Evolutionary conservation across 371 early-diverging fungal genomes (phyloP), one percentile per base, ranked within the genome.

Genomic region (Entomophthora muscae): DNA sequence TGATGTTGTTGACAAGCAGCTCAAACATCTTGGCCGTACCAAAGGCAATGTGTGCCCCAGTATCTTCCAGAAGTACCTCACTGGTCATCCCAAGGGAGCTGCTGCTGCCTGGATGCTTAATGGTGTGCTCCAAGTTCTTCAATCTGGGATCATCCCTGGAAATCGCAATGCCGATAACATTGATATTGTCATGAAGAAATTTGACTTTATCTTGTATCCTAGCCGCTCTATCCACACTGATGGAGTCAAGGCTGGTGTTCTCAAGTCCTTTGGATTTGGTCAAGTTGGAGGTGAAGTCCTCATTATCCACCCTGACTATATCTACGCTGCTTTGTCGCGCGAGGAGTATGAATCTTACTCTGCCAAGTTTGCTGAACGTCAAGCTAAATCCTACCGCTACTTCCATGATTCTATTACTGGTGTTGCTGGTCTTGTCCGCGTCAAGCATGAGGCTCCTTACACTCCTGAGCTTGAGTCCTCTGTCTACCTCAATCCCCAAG

Each of bases 81-180:
- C 95, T 61, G 94, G 95, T 64, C n/a, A 93, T 70, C 92, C 96
- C 52, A 95, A 95, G 86, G 95, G 92, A 64, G 89, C 94, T 65
- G 89, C 94, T 56, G 93, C 95, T 59, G 88, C 91, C n/a, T 94
- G 92, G 92, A 95, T 95, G 95, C 82, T 93, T 68, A 94, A 94
- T 77, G 94, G 95, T 66, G 81, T 89, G 66, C 74, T 94, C 65
- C 94, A 95, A 73, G 76, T 83, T 58, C 77, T 95, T 65, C 82
- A 88, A 67, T 88, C 89, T 52, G 93, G 94, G 69, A 74, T 91
- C 64, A 78, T 94, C 54, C 95, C 95, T 28, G 95, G 95, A 63
- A 95, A 95, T 78, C 91, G 94, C 70, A 95, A 95, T 71, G 85
- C 90, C 53, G 95, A 95, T 77, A 95, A 95, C 74, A 84, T 93